phyloP scores from a whole-genome alignment of 345 rosid genomes.

The Geranium rotundifolium region DNA sequence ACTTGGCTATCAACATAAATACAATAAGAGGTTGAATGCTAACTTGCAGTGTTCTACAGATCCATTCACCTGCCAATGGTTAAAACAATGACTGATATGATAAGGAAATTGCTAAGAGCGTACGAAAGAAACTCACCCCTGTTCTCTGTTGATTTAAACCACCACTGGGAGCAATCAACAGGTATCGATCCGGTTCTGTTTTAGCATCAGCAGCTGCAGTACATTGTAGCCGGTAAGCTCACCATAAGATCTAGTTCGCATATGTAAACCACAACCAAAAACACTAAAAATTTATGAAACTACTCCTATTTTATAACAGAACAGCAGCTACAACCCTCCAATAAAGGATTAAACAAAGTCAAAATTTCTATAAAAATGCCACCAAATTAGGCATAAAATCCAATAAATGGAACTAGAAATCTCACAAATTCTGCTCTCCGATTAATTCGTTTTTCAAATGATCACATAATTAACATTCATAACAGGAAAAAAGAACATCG shows the following conservation, averaged over 20 bases:
- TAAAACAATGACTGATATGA: background rate
- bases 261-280: background rate
- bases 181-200: slow-evolving; percentile 47
- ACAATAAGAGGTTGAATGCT: background rate
- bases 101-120: background rate
- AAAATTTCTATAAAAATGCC: background rate
- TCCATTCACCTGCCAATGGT: background rate
- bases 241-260: background rate
- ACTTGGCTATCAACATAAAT: background rate
- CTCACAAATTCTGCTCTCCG: background rate
- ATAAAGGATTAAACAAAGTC: background rate
- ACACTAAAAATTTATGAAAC: background rate
- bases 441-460: background rate
- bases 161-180: slow-evolving; percentile 84
- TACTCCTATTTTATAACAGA: too few relatives aligned
- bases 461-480: too few relatives aligned
- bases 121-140: slow-evolving; percentile 45
- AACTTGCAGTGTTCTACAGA: background rate
- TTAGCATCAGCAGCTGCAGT: slow-evolving; percentile 36
- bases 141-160: slow-evolving; percentile 93
- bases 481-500: background rate
- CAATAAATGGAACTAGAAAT: background rate
- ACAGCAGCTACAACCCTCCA: too few relatives aligned
- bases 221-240: background rate
- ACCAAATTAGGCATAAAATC: background rate